A percentile compares a stretch with the other conserved stretches of the same genome.
These are phyloP conservation scores for Lactarius deliciosus DNA, from an alignment of 768 basidiomycete genomes.

Conservation along the genomic window DNA sequence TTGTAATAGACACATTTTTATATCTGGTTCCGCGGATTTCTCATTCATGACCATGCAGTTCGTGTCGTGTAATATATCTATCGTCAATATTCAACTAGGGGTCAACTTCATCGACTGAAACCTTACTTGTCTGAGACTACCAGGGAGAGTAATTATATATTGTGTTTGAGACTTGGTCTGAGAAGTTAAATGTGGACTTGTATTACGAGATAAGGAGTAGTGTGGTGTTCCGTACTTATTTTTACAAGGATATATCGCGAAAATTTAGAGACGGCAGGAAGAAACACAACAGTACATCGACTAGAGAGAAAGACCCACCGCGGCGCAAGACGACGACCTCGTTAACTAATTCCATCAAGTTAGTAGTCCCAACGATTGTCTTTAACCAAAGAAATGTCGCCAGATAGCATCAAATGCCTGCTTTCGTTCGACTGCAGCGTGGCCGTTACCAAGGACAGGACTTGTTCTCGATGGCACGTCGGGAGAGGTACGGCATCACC, in stretches of 20 bases:
- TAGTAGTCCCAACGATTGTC: not conserved
- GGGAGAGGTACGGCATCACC: conserved; percentile 88
- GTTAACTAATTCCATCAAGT: not conserved
- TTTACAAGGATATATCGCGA: too few species aligned
- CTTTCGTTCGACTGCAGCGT: conserved; percentile 59
- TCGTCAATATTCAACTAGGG: conserved; percentile 11
- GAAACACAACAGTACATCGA: too few species aligned
- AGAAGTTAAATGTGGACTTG: too few species aligned
- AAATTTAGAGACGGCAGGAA: too few species aligned
- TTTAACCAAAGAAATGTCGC: conserved; percentile 31
- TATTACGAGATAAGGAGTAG: too few species aligned
- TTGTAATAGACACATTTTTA: conserved; percentile 12
- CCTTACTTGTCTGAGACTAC: too few species aligned
- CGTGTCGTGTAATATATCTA: conserved; percentile 19
- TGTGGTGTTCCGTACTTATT: too few species aligned
- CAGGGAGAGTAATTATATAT: too few species aligned
- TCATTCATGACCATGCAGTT: conserved; percentile 16
- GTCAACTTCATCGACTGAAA: too few species aligned
- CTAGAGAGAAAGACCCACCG: too few species aligned
- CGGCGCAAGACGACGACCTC: too few species aligned
- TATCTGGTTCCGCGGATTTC: conserved; percentile 11
- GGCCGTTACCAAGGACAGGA: conserved; percentile 75
- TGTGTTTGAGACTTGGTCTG: too few species aligned
- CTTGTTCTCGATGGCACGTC: conserved; percentile 93
- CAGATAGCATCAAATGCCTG: conserved; percentile 56